phyloP scores from a whole-genome alignment of 129 eudicot genomes.

The Chrysanthemum lavandulifolium region DNA sequence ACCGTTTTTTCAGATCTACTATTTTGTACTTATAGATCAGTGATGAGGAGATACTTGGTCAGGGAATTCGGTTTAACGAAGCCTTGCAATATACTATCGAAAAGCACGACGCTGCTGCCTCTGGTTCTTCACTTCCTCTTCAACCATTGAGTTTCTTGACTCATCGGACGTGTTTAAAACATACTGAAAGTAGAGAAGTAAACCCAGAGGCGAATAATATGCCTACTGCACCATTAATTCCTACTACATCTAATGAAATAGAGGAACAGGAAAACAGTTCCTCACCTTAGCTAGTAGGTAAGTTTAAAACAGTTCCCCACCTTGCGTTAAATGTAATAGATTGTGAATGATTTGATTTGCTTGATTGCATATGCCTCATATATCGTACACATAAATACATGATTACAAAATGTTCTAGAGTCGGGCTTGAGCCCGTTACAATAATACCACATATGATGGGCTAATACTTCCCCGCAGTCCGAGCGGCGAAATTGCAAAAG shows the following conservation, averaged over 20 bases:
- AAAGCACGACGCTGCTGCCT: slow-evolving; percentile 83
- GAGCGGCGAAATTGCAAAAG: too few relatives aligned
- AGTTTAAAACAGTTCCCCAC: too few relatives aligned
- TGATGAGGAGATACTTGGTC: slow-evolving; percentile 83
- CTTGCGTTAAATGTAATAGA: too few relatives aligned
- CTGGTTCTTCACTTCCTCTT: slow-evolving; percentile 64
- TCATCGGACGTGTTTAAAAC: too few relatives aligned
- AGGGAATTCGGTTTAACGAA: slow-evolving; percentile 77
- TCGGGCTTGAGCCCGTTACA: too few relatives aligned
- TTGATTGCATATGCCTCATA: too few relatives aligned
- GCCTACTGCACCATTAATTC: slow-evolving; percentile 32
- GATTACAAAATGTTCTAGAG: too few relatives aligned
- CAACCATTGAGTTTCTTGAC: slow-evolving; percentile 24
- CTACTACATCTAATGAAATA: slow-evolving; percentile 41
- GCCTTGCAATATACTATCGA: slow-evolving; percentile 59
- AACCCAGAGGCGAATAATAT: slow-evolving; percentile 23
- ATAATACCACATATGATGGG: too few relatives aligned
- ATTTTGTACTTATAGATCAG: slow-evolving; percentile 24
- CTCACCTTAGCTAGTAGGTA: slow-evolving; percentile 70
- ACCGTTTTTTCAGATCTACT: too few relatives aligned
- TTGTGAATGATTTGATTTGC: too few relatives aligned
- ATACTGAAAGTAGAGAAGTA: slow-evolving; percentile 29
- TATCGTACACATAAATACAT: too few relatives aligned
- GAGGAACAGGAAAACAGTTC: slow-evolving; percentile 63
- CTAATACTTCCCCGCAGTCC: too few relatives aligned